Evolutionary conservation across 305 asterid genomes (phyloP).

Genomic region (Fraxinus greggii): DNA sequence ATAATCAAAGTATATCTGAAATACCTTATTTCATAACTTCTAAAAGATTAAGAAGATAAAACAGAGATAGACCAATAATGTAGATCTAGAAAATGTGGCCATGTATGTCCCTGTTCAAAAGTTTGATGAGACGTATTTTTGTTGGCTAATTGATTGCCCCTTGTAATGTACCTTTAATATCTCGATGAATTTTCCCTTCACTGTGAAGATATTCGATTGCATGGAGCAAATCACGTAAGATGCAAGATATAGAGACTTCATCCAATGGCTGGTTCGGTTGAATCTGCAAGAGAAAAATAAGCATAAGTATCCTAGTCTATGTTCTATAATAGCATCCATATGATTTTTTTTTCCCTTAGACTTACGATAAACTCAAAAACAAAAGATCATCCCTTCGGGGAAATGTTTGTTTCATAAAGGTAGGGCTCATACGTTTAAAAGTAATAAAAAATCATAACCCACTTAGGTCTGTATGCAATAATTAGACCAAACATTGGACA

Average conservation of each 20-base stretch:
- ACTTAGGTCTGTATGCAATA: not conserved
- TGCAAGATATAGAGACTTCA: conserved; percentile 89
- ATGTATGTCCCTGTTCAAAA: conserved; percentile 11
- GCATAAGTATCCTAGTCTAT: conserved; percentile 9
- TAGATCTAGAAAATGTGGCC: not conserved
- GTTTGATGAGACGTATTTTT: conserved; percentile 11
- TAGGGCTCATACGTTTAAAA: not conserved
- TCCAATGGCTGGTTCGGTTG: conserved; percentile 93
- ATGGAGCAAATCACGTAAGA: conserved; percentile 87
- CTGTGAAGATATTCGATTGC: conserved; percentile 90
- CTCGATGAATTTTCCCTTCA: conserved; percentile 97
- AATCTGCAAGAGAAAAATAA: conserved; percentile 53
- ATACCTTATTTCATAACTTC: conserved; percentile 8
- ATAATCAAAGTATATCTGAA: conserved; percentile 8
- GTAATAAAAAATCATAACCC: not conserved
- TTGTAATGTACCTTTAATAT: conserved; percentile 72
- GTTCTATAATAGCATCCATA: not conserved
- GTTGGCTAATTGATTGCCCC: conserved; percentile 18
- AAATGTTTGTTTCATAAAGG: not conserved
- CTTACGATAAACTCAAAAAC: conserved; percentile 1
- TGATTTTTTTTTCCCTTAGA: not conserved
- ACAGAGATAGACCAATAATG: not conserved
- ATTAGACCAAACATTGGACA: not conserved
- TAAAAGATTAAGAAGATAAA: conserved; percentile 7
- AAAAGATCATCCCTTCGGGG: not conserved